Base-by-base conservation (phyloP, 2,329 filamentous ascomycete species). In the Aureobasidium sp. region DNA sequence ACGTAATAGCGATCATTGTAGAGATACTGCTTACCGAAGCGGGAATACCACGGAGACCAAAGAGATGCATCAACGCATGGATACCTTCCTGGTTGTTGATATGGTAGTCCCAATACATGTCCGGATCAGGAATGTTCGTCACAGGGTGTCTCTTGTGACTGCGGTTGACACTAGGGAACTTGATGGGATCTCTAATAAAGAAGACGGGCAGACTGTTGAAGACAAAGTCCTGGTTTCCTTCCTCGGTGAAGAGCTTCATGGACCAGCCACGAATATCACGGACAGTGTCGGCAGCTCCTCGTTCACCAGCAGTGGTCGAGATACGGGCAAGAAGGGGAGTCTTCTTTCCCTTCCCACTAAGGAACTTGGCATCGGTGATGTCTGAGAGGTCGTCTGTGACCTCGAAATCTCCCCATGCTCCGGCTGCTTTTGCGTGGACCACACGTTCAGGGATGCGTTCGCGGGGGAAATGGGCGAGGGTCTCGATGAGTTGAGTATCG, bases 401-500 rank as follows among this genome's bases (percentile, higher is more conserved):
- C 68, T 85, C 82, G 63, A 86, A 86, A 10, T 61, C 57, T 8
- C 66, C 66, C 33, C 54, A 64, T 8, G 66, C 65, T 33, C 64
- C 66, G 1, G 64, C 64, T 29, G 61, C 66, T 59, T 64, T 63
- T 17, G 66, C 64, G 27, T 68, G 66, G 0, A 66, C 66, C 3
- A 62, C 61, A 54, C 83, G 72, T 68, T 85, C 83, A 0, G 83
- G 83, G 19, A 86, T 86, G 23, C 84, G 74, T 69, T 86, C 83
- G 7, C 82, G 77, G 61, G 81, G 78, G 66, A 86, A 86, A 67
- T 85, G 83, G 1, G 83, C 78, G 0, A 86, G 71, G 0, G 57
- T 60, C 63, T 85, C 82, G 61, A 86, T 79, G n/a, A 86, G 67
- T 55, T 84, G 81, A n/a, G 81, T 83, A 65, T 84, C 81, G 62